A percentile compares a stretch with the other conserved stretches of the same genome.
Conservation (phyloP, 2,329 filamentous ascomycete genomes). For the Trichothecium sympodiale region DNA sequence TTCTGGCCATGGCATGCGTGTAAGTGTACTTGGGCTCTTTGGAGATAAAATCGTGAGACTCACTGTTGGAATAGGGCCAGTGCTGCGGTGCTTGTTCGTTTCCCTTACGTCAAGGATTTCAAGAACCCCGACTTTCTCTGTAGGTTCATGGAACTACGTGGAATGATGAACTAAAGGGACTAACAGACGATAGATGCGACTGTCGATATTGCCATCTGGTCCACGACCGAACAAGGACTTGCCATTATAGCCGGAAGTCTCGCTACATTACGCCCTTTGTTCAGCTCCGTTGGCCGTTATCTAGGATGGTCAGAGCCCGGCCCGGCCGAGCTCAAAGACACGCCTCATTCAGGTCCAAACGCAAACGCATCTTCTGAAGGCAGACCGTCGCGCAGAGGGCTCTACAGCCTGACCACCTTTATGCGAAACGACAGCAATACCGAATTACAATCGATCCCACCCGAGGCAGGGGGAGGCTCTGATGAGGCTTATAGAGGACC, state of each 20-base stretch:
- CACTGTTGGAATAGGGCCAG: slow-evolving; percentile 25
- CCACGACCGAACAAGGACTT: slow-evolving; percentile 33
- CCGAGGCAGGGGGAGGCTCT: slow-evolving; percentile 5
- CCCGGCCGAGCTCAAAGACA: slow-evolving; percentile 10
- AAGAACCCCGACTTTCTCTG: slow-evolving; percentile 31
- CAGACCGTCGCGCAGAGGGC: slow-evolving; percentile 6
- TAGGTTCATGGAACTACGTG: slow-evolving; percentile 7
- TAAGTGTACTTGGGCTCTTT: too few relatives aligned
- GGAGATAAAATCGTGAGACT: too few relatives aligned
- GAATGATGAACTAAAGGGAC: neutral
- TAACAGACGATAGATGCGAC: slow-evolving; percentile 18
- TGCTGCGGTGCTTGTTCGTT: slow-evolving; percentile 28
- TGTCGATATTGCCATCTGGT: slow-evolving; percentile 35
- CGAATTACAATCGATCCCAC: too few relatives aligned
- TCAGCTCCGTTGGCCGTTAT: slow-evolving; percentile 20
- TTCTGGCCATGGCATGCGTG: slow-evolving; percentile 46
- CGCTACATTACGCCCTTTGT: slow-evolving; percentile 33
- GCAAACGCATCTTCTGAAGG: neutral
- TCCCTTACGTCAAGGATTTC: slow-evolving; percentile 25
- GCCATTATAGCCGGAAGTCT: slow-evolving; percentile 36
- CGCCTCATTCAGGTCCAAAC: slow-evolving; percentile 8
- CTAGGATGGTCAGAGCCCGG: slow-evolving; percentile 16
- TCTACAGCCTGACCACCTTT: slow-evolving; percentile 18
- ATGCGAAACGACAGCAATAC: slow-evolving; percentile 9
- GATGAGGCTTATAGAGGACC: neutral